Evolutionary conservation across 139 green algal species (phyloP), one percentile per base, ranked within the genome.

Genomic region (Pleodorina starrii): DNA sequence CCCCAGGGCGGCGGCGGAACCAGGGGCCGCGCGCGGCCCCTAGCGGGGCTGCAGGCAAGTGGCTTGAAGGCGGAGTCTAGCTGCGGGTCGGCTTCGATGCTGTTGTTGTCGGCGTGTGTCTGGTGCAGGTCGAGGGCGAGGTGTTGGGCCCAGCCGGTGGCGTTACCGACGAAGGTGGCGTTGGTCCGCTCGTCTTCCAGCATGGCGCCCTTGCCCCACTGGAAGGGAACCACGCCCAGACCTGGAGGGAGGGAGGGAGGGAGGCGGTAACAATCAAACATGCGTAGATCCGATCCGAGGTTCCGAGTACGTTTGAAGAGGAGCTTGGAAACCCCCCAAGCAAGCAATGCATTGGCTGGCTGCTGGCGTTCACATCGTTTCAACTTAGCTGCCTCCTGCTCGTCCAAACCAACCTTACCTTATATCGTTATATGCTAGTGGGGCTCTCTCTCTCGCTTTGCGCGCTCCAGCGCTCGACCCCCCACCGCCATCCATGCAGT

Each of bases 171-270:
- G 35, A 90, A 90, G 40, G n/a, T 4, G 35, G 12, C 54, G 54
- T 4, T 21, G n/a, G 19, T 2, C 0, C 86, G 86, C 86, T 90
- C 86, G 75, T 90, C 86, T 43, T 90, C 86, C 86, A 90, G 59
- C 75, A 90, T 86, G 32, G 75, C 86, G 42, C 86, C 75, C 35
- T 40, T 42, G 75, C 86, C 86, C 85, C 85, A 90, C 57, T 77
- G 54, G 57, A 90, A 90, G 10, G 54, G 51, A 23, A 60, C 50
- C 5, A 29, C 10, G 12, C 80, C 60, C 63, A 75, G 54, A 12
- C 79, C 51, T 63, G 48, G 40, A 3, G 54, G 54, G 25, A 25
- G 21, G 54, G 5, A 66, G 25, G 54, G 54, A 25, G 21, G 54
- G 54, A 27, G 54, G 50, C 14, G n/a, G n/a, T n/a, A n/a, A n/a